A percentile compares a stretch with the other conserved stretches of the same genome.
Conservation (phyloP, 257 asterid species). For the Fraxinus pennsylvanica region DNA sequence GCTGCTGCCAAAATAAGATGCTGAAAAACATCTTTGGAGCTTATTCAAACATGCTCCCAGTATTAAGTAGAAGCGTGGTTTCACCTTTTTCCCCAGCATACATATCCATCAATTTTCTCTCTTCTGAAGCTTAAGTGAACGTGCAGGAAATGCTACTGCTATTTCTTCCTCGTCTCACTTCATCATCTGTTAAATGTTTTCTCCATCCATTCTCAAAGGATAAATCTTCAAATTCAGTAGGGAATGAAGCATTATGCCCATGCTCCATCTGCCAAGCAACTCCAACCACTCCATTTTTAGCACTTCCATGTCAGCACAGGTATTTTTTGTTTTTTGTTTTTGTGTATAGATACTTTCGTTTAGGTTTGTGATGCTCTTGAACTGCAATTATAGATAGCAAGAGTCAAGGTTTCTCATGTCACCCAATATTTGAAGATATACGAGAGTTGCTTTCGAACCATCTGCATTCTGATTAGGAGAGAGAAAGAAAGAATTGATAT, state of each 20-base stretch:
- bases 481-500: not conserved
- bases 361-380: conserved; percentile 18
- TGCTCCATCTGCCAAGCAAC: conserved; percentile 73
- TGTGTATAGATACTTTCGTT: not conserved
- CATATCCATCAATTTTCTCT: conserved; percentile 10
- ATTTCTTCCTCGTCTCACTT: conserved; percentile 92
- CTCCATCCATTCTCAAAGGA: conserved; percentile 84
- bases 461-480: not conserved
- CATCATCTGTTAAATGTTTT: conserved; percentile 72
- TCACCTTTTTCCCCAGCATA: too few relatives aligned
- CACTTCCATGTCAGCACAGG: conserved; percentile 97
- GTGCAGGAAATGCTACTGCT: conserved; percentile 87
- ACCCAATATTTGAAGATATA: not conserved
- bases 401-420: not conserved
- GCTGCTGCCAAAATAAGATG: not conserved
- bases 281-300: conserved; percentile 87
- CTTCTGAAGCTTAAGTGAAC: conserved; percentile 7
- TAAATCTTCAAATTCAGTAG: conserved; percentile 62
- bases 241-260: conserved; percentile 63
- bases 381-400: not conserved
- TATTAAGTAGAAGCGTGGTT: too few relatives aligned
- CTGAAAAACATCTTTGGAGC: not conserved
- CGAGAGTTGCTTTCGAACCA: not conserved
- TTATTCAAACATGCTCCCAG: too few relatives aligned
- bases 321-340: conserved; percentile 16